Evolutionary conservation across 345 rosid species (phyloP).

Genomic region (Lenwebbia sp.): DNA sequence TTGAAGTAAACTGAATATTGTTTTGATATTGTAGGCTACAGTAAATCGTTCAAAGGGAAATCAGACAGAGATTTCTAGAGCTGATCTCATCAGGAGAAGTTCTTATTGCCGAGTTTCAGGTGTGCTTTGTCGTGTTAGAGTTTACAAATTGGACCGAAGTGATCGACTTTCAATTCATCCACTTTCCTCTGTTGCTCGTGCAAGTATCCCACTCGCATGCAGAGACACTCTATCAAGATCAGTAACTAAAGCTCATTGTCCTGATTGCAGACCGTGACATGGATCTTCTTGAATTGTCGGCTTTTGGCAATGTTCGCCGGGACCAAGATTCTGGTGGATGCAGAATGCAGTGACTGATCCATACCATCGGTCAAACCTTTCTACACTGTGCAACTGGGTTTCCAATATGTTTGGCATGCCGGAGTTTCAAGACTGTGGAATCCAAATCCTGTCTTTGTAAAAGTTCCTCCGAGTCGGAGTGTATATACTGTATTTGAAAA

Average conservation of each 20-base stretch:
- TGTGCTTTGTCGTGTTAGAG: conserved; percentile 3
- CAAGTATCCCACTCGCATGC: neutral
- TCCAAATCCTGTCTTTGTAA: neutral
- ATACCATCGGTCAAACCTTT: neutral
- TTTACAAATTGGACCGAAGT: neutral
- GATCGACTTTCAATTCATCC: neutral
- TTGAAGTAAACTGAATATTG: neutral
- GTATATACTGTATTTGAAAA: neutral
- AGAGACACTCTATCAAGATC: neutral
- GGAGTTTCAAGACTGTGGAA: neutral
- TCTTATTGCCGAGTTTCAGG: conserved; percentile 90
- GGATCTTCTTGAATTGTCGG: conserved; percentile 84
- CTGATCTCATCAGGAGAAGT: conserved; percentile 81
- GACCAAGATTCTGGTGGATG: conserved; percentile 63
- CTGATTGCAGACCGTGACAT: conserved; percentile 60
- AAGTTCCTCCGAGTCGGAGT: neutral
- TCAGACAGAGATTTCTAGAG: conserved; percentile 61
- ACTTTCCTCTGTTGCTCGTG: neutral
- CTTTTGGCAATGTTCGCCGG: conserved; percentile 73
- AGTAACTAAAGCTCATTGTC: neutral
- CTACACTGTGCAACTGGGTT: neutral
- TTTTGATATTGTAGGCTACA: conserved; percentile 38
- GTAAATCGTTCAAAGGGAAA: conserved; percentile 90
- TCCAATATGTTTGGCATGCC: neutral
- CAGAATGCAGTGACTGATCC: conserved; percentile 53